These are phyloP conservation scores for Elongisporangium anandrum DNA, from an alignment of 352 stramenopile species.

Conservation along the genomic window DNA sequence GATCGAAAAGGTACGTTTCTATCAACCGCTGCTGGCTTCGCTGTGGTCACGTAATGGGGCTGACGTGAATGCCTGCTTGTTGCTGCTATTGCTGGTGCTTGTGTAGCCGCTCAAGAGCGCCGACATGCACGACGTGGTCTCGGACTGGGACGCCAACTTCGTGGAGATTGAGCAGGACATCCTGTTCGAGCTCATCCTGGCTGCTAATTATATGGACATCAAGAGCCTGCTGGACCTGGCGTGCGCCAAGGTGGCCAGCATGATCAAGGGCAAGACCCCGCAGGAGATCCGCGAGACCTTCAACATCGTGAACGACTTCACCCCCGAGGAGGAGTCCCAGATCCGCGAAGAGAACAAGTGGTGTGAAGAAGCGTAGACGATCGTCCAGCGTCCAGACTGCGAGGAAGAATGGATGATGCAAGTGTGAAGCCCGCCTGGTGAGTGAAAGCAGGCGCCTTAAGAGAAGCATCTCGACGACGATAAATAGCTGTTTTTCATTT, in stretches of 20 bases:
- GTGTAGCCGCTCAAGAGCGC: slow-evolving; percentile 94
- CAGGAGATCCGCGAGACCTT: slow-evolving; percentile 99
- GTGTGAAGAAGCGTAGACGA: slow-evolving; percentile 96
- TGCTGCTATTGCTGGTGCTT: slow-evolving; percentile 6
- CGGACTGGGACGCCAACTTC: slow-evolving; percentile 99
- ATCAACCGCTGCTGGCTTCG: neutral
- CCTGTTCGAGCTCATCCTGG: slow-evolving; percentile 99
- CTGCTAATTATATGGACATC: slow-evolving; percentile 99
- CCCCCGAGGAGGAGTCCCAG: slow-evolving; percentile 98
- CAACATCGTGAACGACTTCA: slow-evolving; percentile 99
- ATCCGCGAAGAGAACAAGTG: slow-evolving; percentile 99
- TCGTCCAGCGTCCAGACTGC: no score
- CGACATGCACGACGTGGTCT: slow-evolving; percentile 99
- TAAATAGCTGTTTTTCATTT: slow-evolving; percentile 3
- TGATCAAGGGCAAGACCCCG: slow-evolving; percentile 97
- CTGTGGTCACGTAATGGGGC: neutral
- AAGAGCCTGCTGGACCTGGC: slow-evolving; percentile 93
- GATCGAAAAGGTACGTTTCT: slow-evolving; percentile 94
- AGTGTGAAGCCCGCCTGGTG: neutral
- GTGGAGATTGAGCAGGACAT: slow-evolving; percentile 99
- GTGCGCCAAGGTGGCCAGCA: slow-evolving; percentile 90
- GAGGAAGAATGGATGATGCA: neutral
- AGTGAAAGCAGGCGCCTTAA: neutral
- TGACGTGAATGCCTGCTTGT: slow-evolving; percentile 5
- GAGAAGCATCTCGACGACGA: neutral